Evolutionary conservation across 371 early-diverging fungal species (phyloP), one percentile per base, ranked within the genome.

Genomic region (Lichtheimia corymbifera): DNA sequence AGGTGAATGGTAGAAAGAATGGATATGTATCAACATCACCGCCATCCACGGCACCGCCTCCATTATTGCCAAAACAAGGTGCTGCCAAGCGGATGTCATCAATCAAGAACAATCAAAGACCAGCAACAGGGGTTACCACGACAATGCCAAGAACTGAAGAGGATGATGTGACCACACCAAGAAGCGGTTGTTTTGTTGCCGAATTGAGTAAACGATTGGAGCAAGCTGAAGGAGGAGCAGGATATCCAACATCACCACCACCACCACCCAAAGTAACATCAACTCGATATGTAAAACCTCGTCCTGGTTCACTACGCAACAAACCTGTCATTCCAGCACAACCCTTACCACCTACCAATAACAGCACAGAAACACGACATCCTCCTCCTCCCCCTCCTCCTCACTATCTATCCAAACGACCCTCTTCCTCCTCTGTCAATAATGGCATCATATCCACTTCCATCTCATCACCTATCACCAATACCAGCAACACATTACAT

Each of bases 131-230:
- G 43, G 52, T 15, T 1, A 52, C 52, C 2, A 56, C 41, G 43
- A 22, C 57, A 56, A 43, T 41, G 11, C 15, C 43, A 27, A 45
- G 44, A 40, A 17, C 17, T 44, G 47, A 47, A 47, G 11, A 47
- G 0, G 47, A 47, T 47, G 22, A 47, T 47, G 22, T 47, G 11
- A 17, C 14, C n/a, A 64, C 64, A 3, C 71, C 68, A 20, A 58
- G 65, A 43, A 68, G 67, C 40, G 71, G 71, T 2, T 64, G 72
- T 7, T 74, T 71, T 66, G 72, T 67, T 20, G 64, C 66, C 18
- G 74, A 74, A 58, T 53, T 74, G 18, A 74, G 72, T 40, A 59
- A 71, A 53, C 61, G 71, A 15, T 35, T 74, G 20, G 74, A 66
- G 25, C 66, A 71, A 24, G 57, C 65, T 13, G 74, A 65, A 57